Conservation (phyloP, 1,284 basidiomycete genomes). For the Tilletia walkeri region DNA sequence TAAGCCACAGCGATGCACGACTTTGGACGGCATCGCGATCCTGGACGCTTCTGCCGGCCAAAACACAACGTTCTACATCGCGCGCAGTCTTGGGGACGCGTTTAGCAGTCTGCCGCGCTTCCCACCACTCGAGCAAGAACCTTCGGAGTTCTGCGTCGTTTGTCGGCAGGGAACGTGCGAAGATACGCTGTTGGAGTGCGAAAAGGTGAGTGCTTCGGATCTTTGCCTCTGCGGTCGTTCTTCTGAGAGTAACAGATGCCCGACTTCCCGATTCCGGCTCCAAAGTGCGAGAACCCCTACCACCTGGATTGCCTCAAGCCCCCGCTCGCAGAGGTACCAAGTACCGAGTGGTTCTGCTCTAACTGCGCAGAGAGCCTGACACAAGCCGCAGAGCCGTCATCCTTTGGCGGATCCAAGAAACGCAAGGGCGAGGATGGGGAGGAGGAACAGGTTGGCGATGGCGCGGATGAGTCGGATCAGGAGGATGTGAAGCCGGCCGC, state of each 20-base stretch:
- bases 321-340: conserved; percentile 72
- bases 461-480: background rate
- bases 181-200: conserved; percentile 56
- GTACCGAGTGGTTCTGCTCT: conserved; percentile 61
- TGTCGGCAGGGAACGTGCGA: conserved; percentile 67
- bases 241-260: background rate
- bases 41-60: conserved; percentile 78
- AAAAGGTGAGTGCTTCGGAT: conserved; percentile 31
- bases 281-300: conserved; percentile 78
- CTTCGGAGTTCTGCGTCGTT: conserved; percentile 69
- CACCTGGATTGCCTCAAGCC: conserved; percentile 79
- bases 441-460: background rate
- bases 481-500: conserved; percentile 14
- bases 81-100: conserved; percentile 63
- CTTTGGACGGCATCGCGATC: conserved; percentile 72
- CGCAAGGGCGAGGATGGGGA: background rate
- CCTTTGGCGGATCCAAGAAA: background rate
- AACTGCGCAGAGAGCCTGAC: conserved; percentile 28
- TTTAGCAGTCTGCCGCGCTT: conserved; percentile 49
- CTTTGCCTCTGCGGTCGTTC: no score
- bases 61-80: conserved; percentile 73
- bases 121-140: conserved; percentile 63
- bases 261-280: conserved; percentile 50
- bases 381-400: background rate
- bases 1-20: conserved; percentile 73